These are phyloP conservation scores for Ambrosia artemisiifolia DNA, from an alignment of 129 eudicot genomes.

Conservation along the genomic window DNA sequence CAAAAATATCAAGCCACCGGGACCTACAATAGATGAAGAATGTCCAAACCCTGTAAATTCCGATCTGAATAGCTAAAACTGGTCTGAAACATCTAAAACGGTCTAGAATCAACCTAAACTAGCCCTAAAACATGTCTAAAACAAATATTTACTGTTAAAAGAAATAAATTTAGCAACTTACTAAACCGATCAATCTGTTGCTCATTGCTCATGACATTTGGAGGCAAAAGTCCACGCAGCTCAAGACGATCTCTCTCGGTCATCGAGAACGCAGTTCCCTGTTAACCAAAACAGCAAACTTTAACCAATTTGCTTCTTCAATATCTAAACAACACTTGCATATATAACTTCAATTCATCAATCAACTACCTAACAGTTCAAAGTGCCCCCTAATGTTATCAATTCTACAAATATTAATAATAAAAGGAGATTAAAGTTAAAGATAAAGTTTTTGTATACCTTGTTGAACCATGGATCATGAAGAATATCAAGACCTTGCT, in stretches of 20 bases:
- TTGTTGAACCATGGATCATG: slow-evolving; percentile 99
- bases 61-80: too few species aligned
- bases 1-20: not conserved
- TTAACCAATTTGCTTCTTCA: not conserved
- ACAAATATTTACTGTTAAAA: not conserved
- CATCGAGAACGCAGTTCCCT: slow-evolving; percentile 97
- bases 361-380: not conserved
- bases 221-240: slow-evolving; percentile 93
- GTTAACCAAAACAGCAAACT: slow-evolving; percentile 16
- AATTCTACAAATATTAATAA: slow-evolving; percentile 2
- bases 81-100: too few species aligned
- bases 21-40: not conserved
- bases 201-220: slow-evolving; percentile 85
- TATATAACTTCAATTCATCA: not conserved
- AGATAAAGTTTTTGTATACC: slow-evolving; percentile 30
- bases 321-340: not conserved
- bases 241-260: slow-evolving; percentile 97
- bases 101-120: too few species aligned
- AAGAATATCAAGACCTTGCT: slow-evolving; percentile 91
- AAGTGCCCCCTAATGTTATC: not conserved
- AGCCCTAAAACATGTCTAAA: not conserved
- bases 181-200: slow-evolving; percentile 95
- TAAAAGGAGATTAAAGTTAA: not conserved
- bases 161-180: slow-evolving; percentile 34
- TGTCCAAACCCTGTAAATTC: not conserved